phyloP scores from a whole-genome alignment of 306 rosid species.

The Vigna reflexopilosa region DNA sequence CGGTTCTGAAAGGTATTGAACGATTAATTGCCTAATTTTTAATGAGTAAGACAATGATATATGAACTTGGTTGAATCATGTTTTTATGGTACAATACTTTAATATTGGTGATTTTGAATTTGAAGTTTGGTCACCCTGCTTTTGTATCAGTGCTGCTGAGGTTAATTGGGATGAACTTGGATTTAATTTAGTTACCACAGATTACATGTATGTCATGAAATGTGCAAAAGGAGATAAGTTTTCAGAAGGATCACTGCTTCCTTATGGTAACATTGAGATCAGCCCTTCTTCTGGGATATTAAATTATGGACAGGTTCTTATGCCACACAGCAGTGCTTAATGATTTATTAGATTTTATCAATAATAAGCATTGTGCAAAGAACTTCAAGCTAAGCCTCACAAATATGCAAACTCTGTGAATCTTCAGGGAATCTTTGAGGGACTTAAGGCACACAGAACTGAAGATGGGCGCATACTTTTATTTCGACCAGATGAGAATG shows the following conservation, averaged over 20 bases:
- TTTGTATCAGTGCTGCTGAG: constrained; percentile 7
- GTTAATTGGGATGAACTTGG: constrained; percentile 70
- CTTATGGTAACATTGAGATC: constrained; percentile 57
- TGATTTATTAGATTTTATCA: not conserved
- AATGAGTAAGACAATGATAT: not conserved
- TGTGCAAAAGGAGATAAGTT: constrained; percentile 51
- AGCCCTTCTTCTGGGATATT: constrained; percentile 64
- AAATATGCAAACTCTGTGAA: not conserved
- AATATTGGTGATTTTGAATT: not conserved
- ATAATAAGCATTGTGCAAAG: not conserved
- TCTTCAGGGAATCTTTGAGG: constrained; percentile 70
- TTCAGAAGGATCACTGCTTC: constrained; percentile 54
- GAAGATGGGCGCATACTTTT: constrained; percentile 59
- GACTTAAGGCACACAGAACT: constrained; percentile 66
- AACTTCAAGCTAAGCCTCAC: not conserved
- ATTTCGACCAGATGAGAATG: constrained; percentile 69
- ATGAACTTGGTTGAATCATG: not conserved
- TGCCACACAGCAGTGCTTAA: not conserved
- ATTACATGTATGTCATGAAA: constrained; percentile 64
- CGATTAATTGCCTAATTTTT: no score
- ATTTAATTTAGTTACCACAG: constrained; percentile 52
- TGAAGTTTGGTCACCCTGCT: not conserved
- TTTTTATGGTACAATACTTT: not conserved
- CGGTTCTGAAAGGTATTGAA: not conserved
- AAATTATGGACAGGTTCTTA: constrained; percentile 71